phyloP scores from a whole-genome alignment of 2,329 filamentous ascomycete genomes.

The Ophiostoma tasmaniense region DNA sequence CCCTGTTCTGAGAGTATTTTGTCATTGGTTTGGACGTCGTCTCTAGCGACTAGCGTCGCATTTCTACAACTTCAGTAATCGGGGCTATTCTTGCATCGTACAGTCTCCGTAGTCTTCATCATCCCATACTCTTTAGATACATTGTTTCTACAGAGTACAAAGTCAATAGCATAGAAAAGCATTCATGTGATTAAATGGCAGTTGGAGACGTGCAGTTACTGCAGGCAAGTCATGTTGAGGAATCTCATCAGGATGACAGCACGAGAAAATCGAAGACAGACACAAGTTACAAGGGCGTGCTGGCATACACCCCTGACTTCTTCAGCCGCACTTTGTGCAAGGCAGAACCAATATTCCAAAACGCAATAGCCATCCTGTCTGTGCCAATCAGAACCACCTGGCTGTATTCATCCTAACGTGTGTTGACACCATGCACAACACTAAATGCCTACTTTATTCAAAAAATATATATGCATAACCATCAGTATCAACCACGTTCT shows the following conservation, averaged over 20 bases:
- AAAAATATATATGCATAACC: not conserved
- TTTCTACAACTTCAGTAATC: not conserved
- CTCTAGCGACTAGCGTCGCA: not conserved
- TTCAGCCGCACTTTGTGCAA: not conserved
- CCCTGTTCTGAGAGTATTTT: not conserved
- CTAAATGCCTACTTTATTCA: too few species aligned
- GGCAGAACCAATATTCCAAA: not conserved
- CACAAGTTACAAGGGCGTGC: not conserved
- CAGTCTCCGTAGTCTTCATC: not conserved
- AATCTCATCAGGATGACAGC: not conserved
- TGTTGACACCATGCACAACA: not conserved
- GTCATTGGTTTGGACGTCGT: not conserved
- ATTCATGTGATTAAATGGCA: not conserved
- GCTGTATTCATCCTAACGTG: not conserved
- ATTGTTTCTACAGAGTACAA: not conserved
- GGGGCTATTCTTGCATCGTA: too few species aligned
- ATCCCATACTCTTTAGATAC: not conserved
- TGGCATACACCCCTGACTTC: not conserved
- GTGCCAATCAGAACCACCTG: not conserved
- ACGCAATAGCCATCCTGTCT: not conserved
- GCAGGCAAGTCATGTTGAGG: not conserved
- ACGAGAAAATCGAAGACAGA: not conserved
- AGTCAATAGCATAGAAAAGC: not conserved
- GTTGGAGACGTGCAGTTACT: not conserved
- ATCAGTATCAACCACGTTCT: not conserved